phyloP scores from a whole-genome alignment of 1,284 basidiomycete genomes.

The Ustilago bromivora region DNA sequence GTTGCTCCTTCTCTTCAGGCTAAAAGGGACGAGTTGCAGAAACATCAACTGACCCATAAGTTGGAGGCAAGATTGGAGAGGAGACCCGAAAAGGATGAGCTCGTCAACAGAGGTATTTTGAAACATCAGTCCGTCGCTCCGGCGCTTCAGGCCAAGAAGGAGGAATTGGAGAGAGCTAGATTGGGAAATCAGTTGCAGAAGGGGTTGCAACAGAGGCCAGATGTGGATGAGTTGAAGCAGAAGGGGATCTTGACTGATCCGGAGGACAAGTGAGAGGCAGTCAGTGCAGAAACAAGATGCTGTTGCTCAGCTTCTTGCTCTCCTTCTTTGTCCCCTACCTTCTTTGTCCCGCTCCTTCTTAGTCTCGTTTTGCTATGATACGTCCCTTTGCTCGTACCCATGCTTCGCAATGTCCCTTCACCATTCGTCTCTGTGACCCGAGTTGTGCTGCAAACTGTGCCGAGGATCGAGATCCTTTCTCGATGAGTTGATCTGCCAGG shows the following conservation, averaged over 20 bases:
- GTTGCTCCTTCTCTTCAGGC: conserved; percentile 80
- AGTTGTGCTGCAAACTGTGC: too few relatives aligned
- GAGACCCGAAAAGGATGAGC: conserved; percentile 56
- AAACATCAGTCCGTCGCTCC: conserved; percentile 78
- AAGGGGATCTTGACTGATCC: conserved; percentile 75
- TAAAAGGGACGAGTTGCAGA: conserved; percentile 75
- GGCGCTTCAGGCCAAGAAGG: conserved; percentile 76
- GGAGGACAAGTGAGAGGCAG: conserved; percentile 18
- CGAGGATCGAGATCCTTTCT: too few relatives aligned
- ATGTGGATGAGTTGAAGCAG: conserved; percentile 78
- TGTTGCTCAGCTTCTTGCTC: background rate
- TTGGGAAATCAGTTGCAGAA: conserved; percentile 76
- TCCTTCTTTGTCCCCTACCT: background rate
- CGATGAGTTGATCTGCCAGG: too few relatives aligned
- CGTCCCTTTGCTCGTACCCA: background rate
- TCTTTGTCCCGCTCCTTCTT: background rate
- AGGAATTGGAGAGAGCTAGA: conserved; percentile 72
- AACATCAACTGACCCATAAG: conserved; percentile 48
- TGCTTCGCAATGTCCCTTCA: background rate
- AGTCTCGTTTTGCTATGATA: background rate
- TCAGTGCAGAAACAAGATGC: background rate
- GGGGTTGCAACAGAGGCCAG: conserved; percentile 77
- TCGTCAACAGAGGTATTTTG: conserved; percentile 55
- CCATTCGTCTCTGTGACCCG: background rate
- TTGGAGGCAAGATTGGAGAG: conserved; percentile 53